Evolutionary conservation across 352 stramenopile species (phyloP).

Genomic region (Phytophthora lateralis): DNA sequence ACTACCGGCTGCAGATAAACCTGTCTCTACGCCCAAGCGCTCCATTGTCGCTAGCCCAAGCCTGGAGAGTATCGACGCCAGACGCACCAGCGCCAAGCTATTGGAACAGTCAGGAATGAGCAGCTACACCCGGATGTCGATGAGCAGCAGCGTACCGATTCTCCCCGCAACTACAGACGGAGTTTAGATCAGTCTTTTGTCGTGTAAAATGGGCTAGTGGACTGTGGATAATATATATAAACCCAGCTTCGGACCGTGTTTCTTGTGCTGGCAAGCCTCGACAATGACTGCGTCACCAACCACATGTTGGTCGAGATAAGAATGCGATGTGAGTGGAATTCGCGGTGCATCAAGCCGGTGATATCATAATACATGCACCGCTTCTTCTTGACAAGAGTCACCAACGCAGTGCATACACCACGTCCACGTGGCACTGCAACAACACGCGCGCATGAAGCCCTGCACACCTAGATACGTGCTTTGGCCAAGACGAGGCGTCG

Average conservation of each 20-base stretch:
- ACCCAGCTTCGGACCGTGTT: no score
- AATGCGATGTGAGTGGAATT: no score
- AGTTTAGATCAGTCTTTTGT: not conserved
- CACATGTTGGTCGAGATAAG: not conserved
- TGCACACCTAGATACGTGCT: not conserved
- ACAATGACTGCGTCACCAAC: not conserved
- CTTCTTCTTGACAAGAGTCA: no score
- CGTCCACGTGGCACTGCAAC: not conserved
- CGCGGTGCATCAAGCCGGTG: no score
- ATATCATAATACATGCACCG: no score
- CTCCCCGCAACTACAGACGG: constrained; percentile 3
- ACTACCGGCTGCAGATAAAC: constrained; percentile 10
- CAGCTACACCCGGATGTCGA: constrained; percentile 22
- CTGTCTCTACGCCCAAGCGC: constrained; percentile 5
- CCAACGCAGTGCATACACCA: no score
- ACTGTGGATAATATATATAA: no score
- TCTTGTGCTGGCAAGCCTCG: no score
- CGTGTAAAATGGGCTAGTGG: not conserved
- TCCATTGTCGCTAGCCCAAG: constrained; percentile 22
- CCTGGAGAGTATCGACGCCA: constrained; percentile 18
- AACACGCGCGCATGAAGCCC: no score
- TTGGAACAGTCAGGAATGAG: constrained; percentile 31
- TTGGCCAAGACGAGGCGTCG: no score
- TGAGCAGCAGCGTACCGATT: constrained; percentile 26
- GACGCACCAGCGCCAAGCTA: constrained; percentile 23